Evolutionary conservation across 1,139 yeast species (phyloP).

Genomic region (Suhomyces chickasaworum): DNA sequence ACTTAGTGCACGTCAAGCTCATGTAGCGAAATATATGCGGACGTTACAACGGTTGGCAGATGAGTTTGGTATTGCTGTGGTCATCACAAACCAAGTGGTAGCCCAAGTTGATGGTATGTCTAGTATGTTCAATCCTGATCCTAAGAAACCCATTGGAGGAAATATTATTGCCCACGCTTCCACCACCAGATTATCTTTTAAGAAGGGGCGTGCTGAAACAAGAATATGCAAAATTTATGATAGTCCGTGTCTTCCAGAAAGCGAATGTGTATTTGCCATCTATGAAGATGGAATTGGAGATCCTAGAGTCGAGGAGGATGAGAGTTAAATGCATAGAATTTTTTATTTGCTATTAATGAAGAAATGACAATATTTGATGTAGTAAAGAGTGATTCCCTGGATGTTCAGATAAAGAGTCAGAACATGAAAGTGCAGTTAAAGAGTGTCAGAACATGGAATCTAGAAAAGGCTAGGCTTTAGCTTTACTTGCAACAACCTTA

Average conservation of each 20-base stretch:
- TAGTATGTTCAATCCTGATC: constrained; percentile 86
- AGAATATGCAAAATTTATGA: constrained; percentile 93
- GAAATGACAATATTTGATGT: constrained; percentile 1
- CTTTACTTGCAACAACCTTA: no score
- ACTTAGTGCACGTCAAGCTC: constrained; percentile 90
- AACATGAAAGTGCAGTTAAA: no score
- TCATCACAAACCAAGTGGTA: constrained; percentile 97
- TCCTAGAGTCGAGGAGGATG: constrained; percentile 76
- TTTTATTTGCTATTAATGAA: constrained; percentile 3
- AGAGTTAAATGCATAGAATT: constrained; percentile 8
- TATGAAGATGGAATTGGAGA: constrained; percentile 98
- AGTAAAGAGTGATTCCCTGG: no score
- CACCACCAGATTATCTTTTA: constrained; percentile 85
- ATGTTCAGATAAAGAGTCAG: no score
- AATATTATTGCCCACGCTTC: constrained; percentile 97
- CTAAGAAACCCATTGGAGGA: constrained; percentile 99
- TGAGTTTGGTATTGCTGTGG: constrained; percentile 97
- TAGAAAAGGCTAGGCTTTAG: no score
- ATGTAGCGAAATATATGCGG: constrained; percentile 91
- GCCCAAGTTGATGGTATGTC: constrained; percentile 96
- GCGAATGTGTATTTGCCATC: constrained; percentile 93
- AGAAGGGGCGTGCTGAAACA: constrained; percentile 89
- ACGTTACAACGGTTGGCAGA: constrained; percentile 91
- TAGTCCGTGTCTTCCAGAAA: constrained; percentile 93
- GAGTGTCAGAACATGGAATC: no score